Evolutionary conservation across 768 basidiomycete species (phyloP).

Genomic region (Auriscalpium microsporum): DNA sequence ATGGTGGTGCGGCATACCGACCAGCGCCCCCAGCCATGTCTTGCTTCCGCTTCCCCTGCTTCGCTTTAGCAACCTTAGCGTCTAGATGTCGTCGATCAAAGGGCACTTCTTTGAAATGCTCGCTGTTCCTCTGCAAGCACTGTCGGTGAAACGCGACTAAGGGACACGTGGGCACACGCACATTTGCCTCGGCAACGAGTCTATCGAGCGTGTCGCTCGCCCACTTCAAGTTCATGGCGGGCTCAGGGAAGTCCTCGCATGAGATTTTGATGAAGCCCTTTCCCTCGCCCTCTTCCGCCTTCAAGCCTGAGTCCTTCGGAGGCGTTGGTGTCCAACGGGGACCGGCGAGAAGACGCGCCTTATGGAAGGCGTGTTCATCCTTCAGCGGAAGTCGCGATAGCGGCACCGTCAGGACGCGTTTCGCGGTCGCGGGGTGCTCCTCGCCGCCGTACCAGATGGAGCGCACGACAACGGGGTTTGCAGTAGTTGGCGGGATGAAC

Average conservation of each 20-base stretch:
- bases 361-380: constrained; percentile 60
- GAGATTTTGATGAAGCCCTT: constrained; percentile 87
- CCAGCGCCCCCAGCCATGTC: constrained; percentile 11
- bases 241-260: constrained; percentile 78
- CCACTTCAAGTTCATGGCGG: constrained; percentile 90
- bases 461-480: constrained; percentile 59
- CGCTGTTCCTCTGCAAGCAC: constrained; percentile 29
- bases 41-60: constrained; percentile 45
- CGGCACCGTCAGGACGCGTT: constrained; percentile 67
- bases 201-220: constrained; percentile 79
- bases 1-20: constrained; percentile 12
- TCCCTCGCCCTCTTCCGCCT: constrained; percentile 34
- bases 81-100: constrained; percentile 76
- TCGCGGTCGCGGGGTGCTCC: constrained; percentile 59
- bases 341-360: constrained; percentile 83
- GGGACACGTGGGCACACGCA: constrained; percentile 32
- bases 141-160: background rate
- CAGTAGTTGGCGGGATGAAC: constrained; percentile 57
- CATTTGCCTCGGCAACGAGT: constrained; percentile 77
- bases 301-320: constrained; percentile 60
- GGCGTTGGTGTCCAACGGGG: constrained; percentile 75
- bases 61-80: constrained; percentile 63
- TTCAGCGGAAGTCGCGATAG: constrained; percentile 66
- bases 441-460: constrained; percentile 74
- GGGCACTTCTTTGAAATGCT: constrained; percentile 57